phyloP scores from a whole-genome alignment of 2,329 filamentous ascomycete genomes.

The Aspergillus nomiae region DNA sequence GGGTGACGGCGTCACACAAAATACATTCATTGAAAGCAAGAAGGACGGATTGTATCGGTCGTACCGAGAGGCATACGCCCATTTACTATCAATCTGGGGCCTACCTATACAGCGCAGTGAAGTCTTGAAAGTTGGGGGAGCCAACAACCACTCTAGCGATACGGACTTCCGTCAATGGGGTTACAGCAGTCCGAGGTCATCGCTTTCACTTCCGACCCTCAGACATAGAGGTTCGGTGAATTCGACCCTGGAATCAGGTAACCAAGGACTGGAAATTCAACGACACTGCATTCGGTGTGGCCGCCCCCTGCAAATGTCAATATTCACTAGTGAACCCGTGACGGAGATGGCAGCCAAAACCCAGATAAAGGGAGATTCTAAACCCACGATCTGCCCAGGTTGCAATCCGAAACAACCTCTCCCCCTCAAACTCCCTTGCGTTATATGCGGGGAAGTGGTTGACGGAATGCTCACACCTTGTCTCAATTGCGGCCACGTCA shows the following conservation, averaged over 20 bases:
- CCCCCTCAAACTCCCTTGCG: conserved; percentile 42
- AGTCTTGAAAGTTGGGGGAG: conserved; percentile 58
- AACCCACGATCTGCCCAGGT: conserved; percentile 33
- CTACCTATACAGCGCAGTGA: conserved; percentile 58
- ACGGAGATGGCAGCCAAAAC: conserved; percentile 25
- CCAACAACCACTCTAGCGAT: conserved; percentile 39
- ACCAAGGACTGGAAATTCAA: conserved; percentile 43
- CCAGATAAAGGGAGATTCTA: conserved; percentile 19
- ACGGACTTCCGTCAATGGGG: conserved; percentile 23
- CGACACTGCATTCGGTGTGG: conserved; percentile 47
- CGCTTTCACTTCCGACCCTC: conserved; percentile 25
- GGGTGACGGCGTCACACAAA: conserved; percentile 49
- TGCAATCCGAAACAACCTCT: conserved; percentile 39
- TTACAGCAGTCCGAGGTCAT: conserved; percentile 29
- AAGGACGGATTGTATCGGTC: conserved; percentile 51
- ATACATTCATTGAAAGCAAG: conserved; percentile 53
- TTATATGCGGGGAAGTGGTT: conserved; percentile 47
- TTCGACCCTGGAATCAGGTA: conserved; percentile 10
- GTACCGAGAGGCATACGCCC: conserved; percentile 61
- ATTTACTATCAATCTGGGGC: conserved; percentile 61
- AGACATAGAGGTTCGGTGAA: conserved; percentile 14
- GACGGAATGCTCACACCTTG: conserved; percentile 50
- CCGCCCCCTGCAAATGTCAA: conserved; percentile 37
- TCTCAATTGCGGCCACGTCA: conserved; percentile 50
- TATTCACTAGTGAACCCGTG: conserved; percentile 31